Percentiles rank a stretch among this genome's conserved stretches.
phyloP scores from a whole-genome alignment of 768 basidiomycete species.

The Amylocystis lapponica region DNA sequence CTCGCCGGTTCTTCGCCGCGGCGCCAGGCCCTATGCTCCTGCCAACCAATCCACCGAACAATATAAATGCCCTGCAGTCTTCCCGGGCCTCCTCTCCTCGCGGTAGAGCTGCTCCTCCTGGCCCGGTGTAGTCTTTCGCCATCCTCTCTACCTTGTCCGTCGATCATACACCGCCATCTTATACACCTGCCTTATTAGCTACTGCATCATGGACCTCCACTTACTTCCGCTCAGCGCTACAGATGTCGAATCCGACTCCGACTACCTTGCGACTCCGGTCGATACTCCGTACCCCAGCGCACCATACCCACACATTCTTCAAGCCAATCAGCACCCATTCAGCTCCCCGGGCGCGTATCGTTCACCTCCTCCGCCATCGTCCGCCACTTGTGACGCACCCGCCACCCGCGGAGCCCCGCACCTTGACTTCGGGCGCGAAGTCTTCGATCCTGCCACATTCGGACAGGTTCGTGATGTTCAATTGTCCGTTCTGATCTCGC shows the following conservation, averaged over 20 bases:
- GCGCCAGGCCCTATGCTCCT: not conserved
- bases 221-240: conserved; percentile 8
- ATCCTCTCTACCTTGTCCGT: not conserved
- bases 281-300: conserved; percentile 7
- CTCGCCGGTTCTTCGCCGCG: not conserved
- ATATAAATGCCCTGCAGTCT: conserved; percentile 9
- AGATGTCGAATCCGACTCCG: conserved; percentile 14
- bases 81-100: conserved; percentile 7
- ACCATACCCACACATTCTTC: too few relatives aligned
- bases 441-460: not conserved
- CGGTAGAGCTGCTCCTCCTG: not conserved
- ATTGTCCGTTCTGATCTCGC: too few relatives aligned
- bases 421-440: not conserved
- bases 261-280: conserved; percentile 12
- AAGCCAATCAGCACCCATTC: too few relatives aligned
- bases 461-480: too few relatives aligned
- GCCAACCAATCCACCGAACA: not conserved
- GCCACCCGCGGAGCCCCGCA: not conserved
- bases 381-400: not conserved
- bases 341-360: too few relatives aligned
- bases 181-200: conserved; percentile 15
- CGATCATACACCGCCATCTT: conserved; percentile 3
- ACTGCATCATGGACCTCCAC: conserved; percentile 9
- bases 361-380: not conserved
- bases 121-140: not conserved